Base-by-base conservation (phyloP, 192 early-diverging fungal genomes). In the Mortierella claussenii region DNA sequence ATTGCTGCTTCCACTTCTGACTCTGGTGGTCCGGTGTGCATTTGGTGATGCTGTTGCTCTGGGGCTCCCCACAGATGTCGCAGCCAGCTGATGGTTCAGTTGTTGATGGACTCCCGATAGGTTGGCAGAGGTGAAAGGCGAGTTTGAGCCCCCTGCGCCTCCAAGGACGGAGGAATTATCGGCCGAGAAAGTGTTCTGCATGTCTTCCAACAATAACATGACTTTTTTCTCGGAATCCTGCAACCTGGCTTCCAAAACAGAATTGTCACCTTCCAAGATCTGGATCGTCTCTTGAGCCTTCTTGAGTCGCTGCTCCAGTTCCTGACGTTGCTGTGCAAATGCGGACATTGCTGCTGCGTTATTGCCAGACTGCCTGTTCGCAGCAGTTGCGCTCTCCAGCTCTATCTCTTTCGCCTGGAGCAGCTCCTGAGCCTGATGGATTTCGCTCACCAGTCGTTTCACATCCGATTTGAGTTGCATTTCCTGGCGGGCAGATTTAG, bases 201-300 rank as follows among this genome's bases (percentile, higher is more conserved):
- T 75, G 24, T 75, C 57, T 17, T 75, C 73, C 44, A 76, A 48
- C 1, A 76, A 21, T 53, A 76, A 36, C 4, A 56, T 40, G 4
- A 76, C 73, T 40, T 76, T 76, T 65, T 76, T 76, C 37, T 76
- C 73, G 6, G 73, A 66, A 15, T 76, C 73, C 42, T 43, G 57
- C 11, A 76, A 42, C 36, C 73, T 45, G 0, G 63, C 64, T 47
- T 76, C 73, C 9, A 76, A 44, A 15, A 76, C 64, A n/a, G 64
- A 76, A 36, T 76, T 76, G 46, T 76, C 73, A 0, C 73, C 64
- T 32, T 76, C 73, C 18, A 76, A 24, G 37, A 67, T 51, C 40
- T 76, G 73, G 36, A 67, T 67, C 11, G 57, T 53, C 53, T 76
- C 73, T 37, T 76, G 73, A 26, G 73, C 57, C 37, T 76, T 60